Evolutionary conservation across 1,284 basidiomycete species (phyloP), one percentile per base, ranked within the genome.

Genomic region (Neolentinus lepideus): DNA sequence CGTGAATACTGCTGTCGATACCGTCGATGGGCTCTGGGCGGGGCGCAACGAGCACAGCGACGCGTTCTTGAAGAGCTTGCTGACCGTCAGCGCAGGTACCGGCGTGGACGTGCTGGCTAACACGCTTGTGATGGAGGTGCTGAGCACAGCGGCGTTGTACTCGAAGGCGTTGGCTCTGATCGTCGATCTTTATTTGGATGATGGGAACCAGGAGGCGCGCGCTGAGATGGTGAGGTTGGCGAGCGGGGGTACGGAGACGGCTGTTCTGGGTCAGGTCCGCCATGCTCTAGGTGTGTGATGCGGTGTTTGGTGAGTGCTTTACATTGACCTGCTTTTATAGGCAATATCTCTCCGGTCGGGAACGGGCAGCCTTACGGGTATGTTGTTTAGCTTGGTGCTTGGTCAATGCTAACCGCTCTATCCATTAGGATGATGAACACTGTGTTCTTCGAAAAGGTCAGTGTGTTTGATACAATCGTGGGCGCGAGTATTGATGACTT

Each of bases 131-230:
- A 70, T 73, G 8, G 75, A 79, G 57, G 64, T 75, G 12, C 71
- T 82, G 12, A 78, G 81, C 4, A 78, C 80, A 3, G 73, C 78
- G 1, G 69, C 76, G 1, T 63, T 78, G 19, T 84, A 79, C 67
- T 79, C 83, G 2, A 74, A 80, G 59, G 75, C 77, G 3, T 67
- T 86, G 26, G 74, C 80, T 2, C 75, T 80, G 55, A 75, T 86
- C 27, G 73, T 90, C 52, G 75, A 88, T 65, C 86, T 81, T 67
- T 90, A 83, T 63, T 69, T 89, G 19, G 69, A 75, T 25, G 70
- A 76, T 1, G 69, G 66, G 26, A 70, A 72, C 55, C 58, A 65
- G 36, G 58, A 67, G 24, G 74, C 75, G 51, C 68, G 77, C 22
- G 69, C 70, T 12, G 70, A 78, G 45, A 74, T 89, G 35, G 67